Base-by-base conservation (phyloP, 1,139 yeast genomes). In the Taphrina sp. region DNA sequence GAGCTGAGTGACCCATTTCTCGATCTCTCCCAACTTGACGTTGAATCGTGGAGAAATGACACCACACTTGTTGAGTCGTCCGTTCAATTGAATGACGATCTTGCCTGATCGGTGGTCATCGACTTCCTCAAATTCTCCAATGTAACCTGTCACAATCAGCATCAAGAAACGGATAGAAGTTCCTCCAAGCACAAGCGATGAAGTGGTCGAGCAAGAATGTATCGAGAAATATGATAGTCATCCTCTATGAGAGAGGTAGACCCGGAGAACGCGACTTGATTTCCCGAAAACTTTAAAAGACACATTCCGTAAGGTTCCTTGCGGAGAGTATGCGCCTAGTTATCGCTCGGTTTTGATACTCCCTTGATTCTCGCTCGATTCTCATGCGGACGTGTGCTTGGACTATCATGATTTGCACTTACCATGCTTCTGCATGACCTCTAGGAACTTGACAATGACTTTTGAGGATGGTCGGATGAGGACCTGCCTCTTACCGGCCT, bases 31-130 rank as follows among this genome's bases (percentile, higher is more conserved):
- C 65, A 90, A 83, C 77, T 88, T 85, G 70, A 90, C 92, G 79
- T 90, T 90, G 80, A 88, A 90, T 80, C 97, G 88, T 76, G 97
- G 97, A 62, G 95, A 86, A 72, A 90, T 89, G 64, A 90, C 97
- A 79, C 97, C 97, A 76, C 95, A 88, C 79, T 90, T 90, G 89
- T 90, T 90, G 72, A 90, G 82, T 81, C 97, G 88, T 74, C 97
- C 97, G 79, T 87, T 90, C 69, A 90, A 81, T 78, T 88, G 96
- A 67, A 90, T 88, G 62, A 92, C 97, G 66, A 90, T 86, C 80
- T 90, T 90, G 70, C 97, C 97, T 52, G 96, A 85, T 82, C 97
- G 87, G 87, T 90, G 97, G 80, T 90, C 97, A 72, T 90, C 97
- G 69, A 90, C 90, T 80, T 84, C 88, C 80, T 90, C 97, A 73